Conservation (phyloP, 768 basidiomycete genomes). For the Mycena amicta region DNA sequence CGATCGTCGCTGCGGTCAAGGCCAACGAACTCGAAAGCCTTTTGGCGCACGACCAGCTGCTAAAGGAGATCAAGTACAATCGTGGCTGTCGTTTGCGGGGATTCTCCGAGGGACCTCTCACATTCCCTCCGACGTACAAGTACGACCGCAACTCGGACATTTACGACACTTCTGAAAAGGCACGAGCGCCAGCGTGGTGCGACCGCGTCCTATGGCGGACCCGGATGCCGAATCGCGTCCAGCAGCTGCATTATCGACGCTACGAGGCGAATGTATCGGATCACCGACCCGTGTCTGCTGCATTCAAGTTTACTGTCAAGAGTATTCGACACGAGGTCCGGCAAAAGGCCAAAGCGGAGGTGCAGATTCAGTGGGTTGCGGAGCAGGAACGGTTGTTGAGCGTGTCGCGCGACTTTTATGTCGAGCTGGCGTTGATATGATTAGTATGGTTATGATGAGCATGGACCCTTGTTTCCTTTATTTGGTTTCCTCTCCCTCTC, state of each 20-base stretch:
- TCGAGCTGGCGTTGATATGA: constrained; percentile 31
- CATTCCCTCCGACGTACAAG: constrained; percentile 92
- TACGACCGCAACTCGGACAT: constrained; percentile 79
- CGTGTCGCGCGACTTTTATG: constrained; percentile 45
- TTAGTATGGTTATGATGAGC: too few relatives aligned
- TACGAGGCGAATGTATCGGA: constrained; percentile 90
- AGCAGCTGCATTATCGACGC: constrained; percentile 70
- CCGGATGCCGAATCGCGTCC: constrained; percentile 57
- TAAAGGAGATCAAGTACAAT: constrained; percentile 86
- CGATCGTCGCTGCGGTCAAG: constrained; percentile 72
- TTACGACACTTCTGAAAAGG: constrained; percentile 90
- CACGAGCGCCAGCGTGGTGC: constrained; percentile 93
- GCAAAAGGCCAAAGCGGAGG: constrained; percentile 54
- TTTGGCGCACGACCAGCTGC: constrained; percentile 80
- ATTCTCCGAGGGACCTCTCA: constrained; percentile 82
- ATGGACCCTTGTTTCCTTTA: too few relatives aligned
- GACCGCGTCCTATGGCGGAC: constrained; percentile 87
- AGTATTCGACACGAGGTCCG: constrained; percentile 62
- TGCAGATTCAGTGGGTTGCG: constrained; percentile 58
- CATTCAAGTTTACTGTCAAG: constrained; percentile 75
- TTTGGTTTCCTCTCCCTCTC: too few relatives aligned
- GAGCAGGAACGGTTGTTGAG: constrained; percentile 45
- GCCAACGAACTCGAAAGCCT: constrained; percentile 66
- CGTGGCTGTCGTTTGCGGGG: constrained; percentile 83
- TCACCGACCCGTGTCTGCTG: constrained; percentile 86